A percentile compares a stretch with the other conserved stretches of the same genome.
Evolutionary conservation across 1,284 basidiomycete genomes (phyloP).

Genomic region (Heterobasidion occidentale): DNA sequence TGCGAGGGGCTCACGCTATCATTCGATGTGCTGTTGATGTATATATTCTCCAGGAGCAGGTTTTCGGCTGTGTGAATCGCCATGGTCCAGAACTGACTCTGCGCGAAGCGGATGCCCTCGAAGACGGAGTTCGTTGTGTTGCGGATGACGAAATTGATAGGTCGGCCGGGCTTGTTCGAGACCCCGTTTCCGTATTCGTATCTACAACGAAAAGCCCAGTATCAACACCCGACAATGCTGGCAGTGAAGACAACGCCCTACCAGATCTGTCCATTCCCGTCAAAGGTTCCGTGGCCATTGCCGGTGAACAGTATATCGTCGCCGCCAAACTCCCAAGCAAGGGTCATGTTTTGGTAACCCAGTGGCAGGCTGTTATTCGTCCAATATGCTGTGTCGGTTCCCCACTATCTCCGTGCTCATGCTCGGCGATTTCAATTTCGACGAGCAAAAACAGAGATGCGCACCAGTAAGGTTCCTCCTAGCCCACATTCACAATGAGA

Average conservation of each 20-base stretch:
- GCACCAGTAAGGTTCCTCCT: conserved; percentile 21
- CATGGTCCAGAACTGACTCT: conserved; percentile 30
- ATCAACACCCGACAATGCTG: background rate
- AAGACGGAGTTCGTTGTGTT: conserved; percentile 23
- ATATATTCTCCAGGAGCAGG: conserved; percentile 24
- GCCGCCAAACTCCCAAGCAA: conserved; percentile 25
- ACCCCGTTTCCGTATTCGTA: conserved; percentile 24
- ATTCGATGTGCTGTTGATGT: conserved; percentile 25
- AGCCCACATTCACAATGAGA: too few relatives aligned
- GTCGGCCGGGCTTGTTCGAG: conserved; percentile 24
- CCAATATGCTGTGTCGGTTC: conserved; percentile 24
- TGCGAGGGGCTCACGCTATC: conserved; percentile 12
- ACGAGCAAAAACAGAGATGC: conserved; percentile 1
- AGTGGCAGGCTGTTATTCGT: conserved; percentile 18
- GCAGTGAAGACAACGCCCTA: too few relatives aligned
- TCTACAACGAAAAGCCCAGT: conserved; percentile 7
- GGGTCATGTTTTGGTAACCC: conserved; percentile 23
- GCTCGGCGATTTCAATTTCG: background rate
- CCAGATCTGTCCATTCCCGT: conserved; percentile 26
- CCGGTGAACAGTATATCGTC: conserved; percentile 19
- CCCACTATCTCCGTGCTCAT: conserved; percentile 16
- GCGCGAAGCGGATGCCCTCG: conserved; percentile 23
- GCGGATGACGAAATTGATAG: conserved; percentile 21
- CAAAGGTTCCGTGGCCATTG: conserved; percentile 23
- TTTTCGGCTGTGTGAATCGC: conserved; percentile 21